phyloP scores from a whole-genome alignment of 2,329 filamentous ascomycete genomes.

The Penicillium sp. region DNA sequence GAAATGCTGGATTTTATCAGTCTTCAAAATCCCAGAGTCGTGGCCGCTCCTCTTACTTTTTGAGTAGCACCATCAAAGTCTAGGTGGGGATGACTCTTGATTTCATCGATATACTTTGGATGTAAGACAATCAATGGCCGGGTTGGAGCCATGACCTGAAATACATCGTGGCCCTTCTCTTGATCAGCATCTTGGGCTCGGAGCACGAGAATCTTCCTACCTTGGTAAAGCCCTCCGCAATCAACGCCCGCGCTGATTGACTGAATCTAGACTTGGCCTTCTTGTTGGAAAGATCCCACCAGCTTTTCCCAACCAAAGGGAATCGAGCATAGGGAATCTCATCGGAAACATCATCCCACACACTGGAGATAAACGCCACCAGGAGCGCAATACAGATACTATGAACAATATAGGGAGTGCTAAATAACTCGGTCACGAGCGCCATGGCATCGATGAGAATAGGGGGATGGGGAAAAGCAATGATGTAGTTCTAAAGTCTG shows the following conservation, averaged over 20 bases:
- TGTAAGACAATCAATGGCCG: conserved; percentile 30
- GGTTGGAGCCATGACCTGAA: conserved; percentile 28
- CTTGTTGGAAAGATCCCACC: conserved; percentile 33
- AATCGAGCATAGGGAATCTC: conserved; percentile 28
- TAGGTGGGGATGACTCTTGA: conserved; percentile 33
- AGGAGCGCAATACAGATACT: conserved; percentile 21
- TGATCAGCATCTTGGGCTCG: not conserved
- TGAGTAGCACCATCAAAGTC: conserved; percentile 24
- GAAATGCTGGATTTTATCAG: conserved; percentile 23
- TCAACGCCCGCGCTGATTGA: conserved; percentile 22
- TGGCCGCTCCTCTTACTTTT: conserved; percentile 16
- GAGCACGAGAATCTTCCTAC: conserved; percentile 10
- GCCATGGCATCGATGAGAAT: conserved; percentile 18
- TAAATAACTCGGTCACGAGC: conserved; percentile 22
- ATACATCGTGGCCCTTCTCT: conserved; percentile 23
- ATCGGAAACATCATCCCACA: conserved; percentile 27
- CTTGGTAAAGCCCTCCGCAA: conserved; percentile 30
- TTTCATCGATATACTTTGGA: conserved; percentile 31
- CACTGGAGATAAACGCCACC: conserved; percentile 20
- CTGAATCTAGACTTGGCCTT: conserved; percentile 30
- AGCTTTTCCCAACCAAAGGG: conserved; percentile 29
- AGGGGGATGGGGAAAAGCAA: not conserved
- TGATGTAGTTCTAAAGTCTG: not conserved
- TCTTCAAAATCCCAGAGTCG: not conserved
- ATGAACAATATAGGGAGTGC: conserved; percentile 23